Conservation (phyloP, 441 rosid genomes). For the Pelargonium australe region DNA sequence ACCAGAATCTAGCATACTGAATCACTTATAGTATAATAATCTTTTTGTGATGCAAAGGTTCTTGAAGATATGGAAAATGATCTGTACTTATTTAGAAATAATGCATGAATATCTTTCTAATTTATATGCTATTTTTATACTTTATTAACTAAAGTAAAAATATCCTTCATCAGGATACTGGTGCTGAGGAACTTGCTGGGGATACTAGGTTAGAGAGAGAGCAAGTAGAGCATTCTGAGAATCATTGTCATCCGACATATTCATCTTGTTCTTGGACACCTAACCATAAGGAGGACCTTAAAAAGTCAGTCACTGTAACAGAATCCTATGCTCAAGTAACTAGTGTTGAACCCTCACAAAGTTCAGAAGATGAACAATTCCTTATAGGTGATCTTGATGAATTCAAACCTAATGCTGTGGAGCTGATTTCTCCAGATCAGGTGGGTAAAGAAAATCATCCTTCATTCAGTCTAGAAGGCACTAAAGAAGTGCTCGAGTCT, state of each 20-base stretch:
- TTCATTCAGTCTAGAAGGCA: conserved; percentile 20
- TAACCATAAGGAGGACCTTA: conserved; percentile 19
- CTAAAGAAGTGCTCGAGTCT: conserved; percentile 21
- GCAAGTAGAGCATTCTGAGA: conserved; percentile 11
- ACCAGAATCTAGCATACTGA: conserved; percentile 10
- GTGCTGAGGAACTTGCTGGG: conserved; percentile 25
- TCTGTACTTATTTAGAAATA: conserved; percentile 2
- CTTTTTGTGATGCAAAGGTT: not conserved
- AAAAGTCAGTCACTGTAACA: conserved; percentile 18
- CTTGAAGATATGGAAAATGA: conserved; percentile 20
- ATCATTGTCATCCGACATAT: conserved; percentile 21
- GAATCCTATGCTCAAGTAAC: conserved; percentile 19
- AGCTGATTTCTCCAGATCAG: conserved; percentile 24
- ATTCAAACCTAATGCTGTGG: conserved; percentile 24
- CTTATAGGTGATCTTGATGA: conserved; percentile 62
- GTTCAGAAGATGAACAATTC: conserved; percentile 70
- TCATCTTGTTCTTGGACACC: conserved; percentile 15
- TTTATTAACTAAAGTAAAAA: conserved; percentile 29
- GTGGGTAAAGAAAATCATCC: conserved; percentile 24
- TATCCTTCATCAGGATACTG: conserved; percentile 45
- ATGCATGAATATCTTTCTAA: conserved; percentile 11
- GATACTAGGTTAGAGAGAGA: conserved; percentile 28
- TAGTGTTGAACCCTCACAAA: conserved; percentile 34
- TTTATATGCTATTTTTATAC: conserved; percentile 11
- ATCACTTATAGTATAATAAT: not conserved